These are phyloP conservation scores for Andrographis paniculata DNA, from an alignment of 305 asterid genomes.

Conservation along the genomic window DNA sequence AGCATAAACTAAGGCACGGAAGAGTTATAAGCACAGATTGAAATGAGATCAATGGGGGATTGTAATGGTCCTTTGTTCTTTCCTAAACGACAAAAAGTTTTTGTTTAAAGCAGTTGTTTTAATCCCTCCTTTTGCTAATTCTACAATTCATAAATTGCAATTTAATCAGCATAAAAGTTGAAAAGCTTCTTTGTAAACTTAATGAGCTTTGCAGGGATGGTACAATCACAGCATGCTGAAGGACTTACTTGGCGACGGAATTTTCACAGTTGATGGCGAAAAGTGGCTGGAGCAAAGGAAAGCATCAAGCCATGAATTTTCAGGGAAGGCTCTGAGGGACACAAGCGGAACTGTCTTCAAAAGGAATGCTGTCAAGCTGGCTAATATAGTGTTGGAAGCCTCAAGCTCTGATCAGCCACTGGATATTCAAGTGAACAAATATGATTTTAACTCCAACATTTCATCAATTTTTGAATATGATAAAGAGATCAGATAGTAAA, in stretches of 20 bases:
- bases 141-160: no score
- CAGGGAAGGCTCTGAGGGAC: slow-evolving; percentile 54
- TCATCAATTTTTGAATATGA: no score
- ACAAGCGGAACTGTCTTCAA: slow-evolving; percentile 40
- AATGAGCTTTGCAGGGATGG: slow-evolving; percentile 38
- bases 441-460: no score
- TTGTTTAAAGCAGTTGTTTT: no score
- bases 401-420: slow-evolving; percentile 26
- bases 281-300: slow-evolving; percentile 71
- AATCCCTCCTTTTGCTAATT: no score
- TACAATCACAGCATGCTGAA: slow-evolving; percentile 31
- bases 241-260: slow-evolving; percentile 69
- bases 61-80: no score
- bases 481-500: background rate
- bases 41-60: no score
- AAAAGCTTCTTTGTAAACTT: no score
- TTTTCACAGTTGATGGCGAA: slow-evolving; percentile 67
- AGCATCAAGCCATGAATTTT: slow-evolving; percentile 57
- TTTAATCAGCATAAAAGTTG: no score
- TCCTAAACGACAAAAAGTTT: no score
- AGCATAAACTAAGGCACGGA: no score
- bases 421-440: slow-evolving; percentile 53
- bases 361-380: slow-evolving; percentile 46
- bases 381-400: slow-evolving; percentile 32
- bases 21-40: no score